Conservation (phyloP, 202 grass and related monocot species). For the Setaria italica region DNA sequence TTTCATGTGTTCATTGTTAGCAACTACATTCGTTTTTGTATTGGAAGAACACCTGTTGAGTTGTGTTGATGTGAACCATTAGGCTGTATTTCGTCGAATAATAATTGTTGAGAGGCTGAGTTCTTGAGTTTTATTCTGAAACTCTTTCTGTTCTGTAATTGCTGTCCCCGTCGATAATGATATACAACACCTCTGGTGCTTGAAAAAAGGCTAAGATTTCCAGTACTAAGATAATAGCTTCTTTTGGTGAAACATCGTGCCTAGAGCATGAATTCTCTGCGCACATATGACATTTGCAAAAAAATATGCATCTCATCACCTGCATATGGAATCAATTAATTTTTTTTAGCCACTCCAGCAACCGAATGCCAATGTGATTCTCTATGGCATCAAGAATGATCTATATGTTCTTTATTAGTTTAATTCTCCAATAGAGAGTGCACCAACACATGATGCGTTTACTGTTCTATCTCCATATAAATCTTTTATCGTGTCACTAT, state of each 20-base stretch:
- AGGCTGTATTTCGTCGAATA: background rate
- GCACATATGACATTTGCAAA: background rate
- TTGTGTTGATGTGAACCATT: background rate
- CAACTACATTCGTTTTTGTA: slow-evolving; percentile 4
- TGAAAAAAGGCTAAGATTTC: background rate
- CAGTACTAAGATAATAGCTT: background rate
- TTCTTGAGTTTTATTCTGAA: slow-evolving; percentile 19
- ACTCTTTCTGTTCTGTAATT: background rate
- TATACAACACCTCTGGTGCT: background rate
- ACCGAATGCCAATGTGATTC: no score
- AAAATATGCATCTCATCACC: background rate
- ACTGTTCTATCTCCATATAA: no score
- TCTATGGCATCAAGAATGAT: background rate
- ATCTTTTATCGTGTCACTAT: no score
- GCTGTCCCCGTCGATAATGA: slow-evolving; percentile 4
- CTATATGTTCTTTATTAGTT: background rate
- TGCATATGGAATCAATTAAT: background rate
- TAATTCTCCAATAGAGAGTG: no score
- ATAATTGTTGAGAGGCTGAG: slow-evolving; percentile 17
- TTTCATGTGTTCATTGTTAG: background rate
- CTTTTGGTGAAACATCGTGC: background rate
- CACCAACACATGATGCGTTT: no score
- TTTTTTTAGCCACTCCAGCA: background rate
- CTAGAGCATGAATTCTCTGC: background rate
- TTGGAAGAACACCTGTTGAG: no score